These are phyloP conservation scores for Colletotrichum phormii DNA, from an alignment of 2,329 filamentous ascomycete species.

Conservation along the genomic window DNA sequence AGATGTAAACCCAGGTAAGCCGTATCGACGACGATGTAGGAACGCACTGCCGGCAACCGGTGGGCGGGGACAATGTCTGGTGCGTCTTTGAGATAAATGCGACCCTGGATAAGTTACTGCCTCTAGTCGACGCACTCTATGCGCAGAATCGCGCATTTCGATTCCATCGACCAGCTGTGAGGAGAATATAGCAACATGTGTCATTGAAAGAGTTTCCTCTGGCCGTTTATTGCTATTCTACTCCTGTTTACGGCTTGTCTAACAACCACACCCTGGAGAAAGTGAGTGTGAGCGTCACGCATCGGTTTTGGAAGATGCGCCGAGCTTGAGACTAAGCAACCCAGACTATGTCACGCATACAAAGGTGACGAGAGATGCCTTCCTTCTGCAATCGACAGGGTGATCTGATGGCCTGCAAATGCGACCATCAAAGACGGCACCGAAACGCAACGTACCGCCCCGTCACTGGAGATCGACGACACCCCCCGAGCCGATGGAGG, in stretches of 20 bases:
- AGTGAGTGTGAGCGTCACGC: background rate
- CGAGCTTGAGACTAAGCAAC: background rate
- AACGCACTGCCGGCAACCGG: slow-evolving; percentile 30
- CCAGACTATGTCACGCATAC: background rate
- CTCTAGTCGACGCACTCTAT: slow-evolving; percentile 15
- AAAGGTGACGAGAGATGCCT: background rate
- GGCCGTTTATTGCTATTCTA: background rate
- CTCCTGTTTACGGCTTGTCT: background rate
- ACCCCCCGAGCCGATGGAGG: slow-evolving; percentile 22
- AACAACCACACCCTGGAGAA: background rate
- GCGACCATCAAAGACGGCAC: slow-evolving; percentile 1
- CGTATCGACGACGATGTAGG: slow-evolving; percentile 2
- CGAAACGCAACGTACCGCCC: slow-evolving; percentile 19
- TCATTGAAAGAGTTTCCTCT: background rate
- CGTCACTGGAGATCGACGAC: slow-evolving; percentile 25
- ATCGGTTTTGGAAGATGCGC: background rate
- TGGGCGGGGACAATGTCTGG: slow-evolving; percentile 9
- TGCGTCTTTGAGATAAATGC: slow-evolving; percentile 4
- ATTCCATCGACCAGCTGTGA: background rate
- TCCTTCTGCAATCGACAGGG: background rate
- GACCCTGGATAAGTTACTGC: background rate
- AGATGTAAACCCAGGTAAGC: background rate
- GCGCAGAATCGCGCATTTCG: background rate
- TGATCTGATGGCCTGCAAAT: background rate
- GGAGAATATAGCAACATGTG: background rate